Evolutionary conservation across 2,329 filamentous ascomycete species (phyloP), one percentile per base, ranked within the genome.

Genomic region (Blastomyces parvus): DNA sequence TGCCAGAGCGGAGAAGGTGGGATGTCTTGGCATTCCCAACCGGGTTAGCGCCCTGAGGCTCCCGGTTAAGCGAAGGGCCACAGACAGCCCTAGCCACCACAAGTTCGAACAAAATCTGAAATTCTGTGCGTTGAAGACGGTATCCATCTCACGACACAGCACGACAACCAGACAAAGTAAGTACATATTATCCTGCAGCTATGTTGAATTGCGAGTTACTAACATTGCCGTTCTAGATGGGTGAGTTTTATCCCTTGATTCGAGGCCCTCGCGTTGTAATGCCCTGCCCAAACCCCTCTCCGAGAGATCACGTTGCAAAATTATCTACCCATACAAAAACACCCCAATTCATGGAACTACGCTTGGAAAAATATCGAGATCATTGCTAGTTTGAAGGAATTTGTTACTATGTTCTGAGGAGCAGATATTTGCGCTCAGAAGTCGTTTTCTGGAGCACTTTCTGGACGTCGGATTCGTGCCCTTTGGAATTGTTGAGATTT

Each of bases 81-180:
- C 70, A 78, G 53, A 72, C 72, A 79, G 74, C 75, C 76, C 74
- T 77, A 77, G 74, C 72, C 44, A 73, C 72, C 74, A 72, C 73
- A 70, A 75, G 70, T 14, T 70, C 72, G 69, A 74, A 74, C 74
- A 77, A 77, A 74, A 75, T 73, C 71, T 73, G 70, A 73, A 73
- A 74, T 76, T 74, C 70, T 66, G 65, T 63, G 64, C 68, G 66
- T 68, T 62, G 42, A 65, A 67, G 70, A 71, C 74, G 73, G 71
- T 72, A 73, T 68, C 40, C 75, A 68, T 70, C 70, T 70, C 66
- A 70, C 69, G 69, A 74, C 71, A 73, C 73, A 75, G 73, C 76
- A 79, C 79, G 78, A 78, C 78, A 80, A 77, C 78, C 78, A 76
- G 74, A 75, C 78, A 84, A 80, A 80, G 82, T 84, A 75, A 79